Evolutionary conservation across 176 grass and related monocot genomes (phyloP).

Genomic region (Stipa capillata): DNA sequence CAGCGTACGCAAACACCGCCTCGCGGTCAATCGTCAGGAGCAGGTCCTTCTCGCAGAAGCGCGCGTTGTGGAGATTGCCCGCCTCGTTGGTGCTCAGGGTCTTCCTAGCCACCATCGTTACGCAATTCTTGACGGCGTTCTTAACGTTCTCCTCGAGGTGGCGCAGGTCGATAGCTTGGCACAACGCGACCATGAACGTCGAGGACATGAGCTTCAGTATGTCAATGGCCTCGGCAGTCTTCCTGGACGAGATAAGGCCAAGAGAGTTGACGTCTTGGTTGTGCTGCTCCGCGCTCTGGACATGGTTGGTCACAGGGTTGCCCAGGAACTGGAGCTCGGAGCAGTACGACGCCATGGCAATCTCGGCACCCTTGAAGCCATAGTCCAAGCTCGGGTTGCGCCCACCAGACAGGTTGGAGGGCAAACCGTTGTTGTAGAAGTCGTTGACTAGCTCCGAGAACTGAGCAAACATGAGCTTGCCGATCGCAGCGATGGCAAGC

Average conservation of each 20-base stretch:
- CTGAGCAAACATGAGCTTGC: slow-evolving; percentile 96
- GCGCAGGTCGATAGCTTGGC: slow-evolving; percentile 71
- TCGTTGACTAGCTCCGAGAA: slow-evolving; percentile 91
- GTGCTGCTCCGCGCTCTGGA: slow-evolving; percentile 94
- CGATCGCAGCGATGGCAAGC: slow-evolving; percentile 73
- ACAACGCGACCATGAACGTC: slow-evolving; percentile 68
- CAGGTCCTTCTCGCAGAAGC: slow-evolving; percentile 76
- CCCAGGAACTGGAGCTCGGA: slow-evolving; percentile 88
- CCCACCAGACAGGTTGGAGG: slow-evolving; percentile 77
- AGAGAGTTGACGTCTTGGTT: slow-evolving; percentile 94
- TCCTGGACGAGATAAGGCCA: slow-evolving; percentile 81
- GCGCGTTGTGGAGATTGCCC: slow-evolving; percentile 39
- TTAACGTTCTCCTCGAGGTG: slow-evolving; percentile 78
- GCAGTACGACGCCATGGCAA: slow-evolving; percentile 90
- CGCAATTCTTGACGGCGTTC: slow-evolving; percentile 46
- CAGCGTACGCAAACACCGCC: slow-evolving; percentile 54
- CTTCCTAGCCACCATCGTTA: slow-evolving; percentile 46
- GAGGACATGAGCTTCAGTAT: slow-evolving; percentile 91
- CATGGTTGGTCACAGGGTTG: slow-evolving; percentile 88
- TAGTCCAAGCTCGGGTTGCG: slow-evolving; percentile 91
- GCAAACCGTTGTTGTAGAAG: slow-evolving; percentile 84
- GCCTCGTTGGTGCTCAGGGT: slow-evolving; percentile 34
- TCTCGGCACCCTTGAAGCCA: slow-evolving; percentile 88
- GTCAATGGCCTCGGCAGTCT: slow-evolving; percentile 81
- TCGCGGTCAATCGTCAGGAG: slow-evolving; percentile 56